Base-by-base conservation (phyloP, 139 green algal genomes). In the Choricystis sp. region DNA sequence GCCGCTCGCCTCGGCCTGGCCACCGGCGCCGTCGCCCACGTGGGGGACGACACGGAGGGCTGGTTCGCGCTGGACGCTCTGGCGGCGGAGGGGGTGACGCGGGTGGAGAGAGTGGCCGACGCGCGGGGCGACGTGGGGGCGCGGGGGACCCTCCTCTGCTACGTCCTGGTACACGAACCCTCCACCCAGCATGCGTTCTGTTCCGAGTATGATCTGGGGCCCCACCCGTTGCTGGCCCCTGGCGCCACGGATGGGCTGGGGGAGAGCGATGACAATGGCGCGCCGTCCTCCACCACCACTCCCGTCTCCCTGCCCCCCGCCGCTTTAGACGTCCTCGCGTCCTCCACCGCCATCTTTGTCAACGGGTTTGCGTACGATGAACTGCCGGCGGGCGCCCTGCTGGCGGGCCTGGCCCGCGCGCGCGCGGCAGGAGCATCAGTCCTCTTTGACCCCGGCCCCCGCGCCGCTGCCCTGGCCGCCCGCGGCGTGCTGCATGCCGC, bases 341-440 rank as follows among this genome's bases (percentile, higher is more conserved):
- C 63, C 30, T 74, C 79, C 4, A 60, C 28, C 5, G 73, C 75
- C 3, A 20, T 92, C 4, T 85, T 83, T 29, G 59, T 88, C 28
- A 96, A 96, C 30, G 87, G 90, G 48, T 97, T 95, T 70, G 71
- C 81, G 1, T 95, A 97, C 72, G 91, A 98, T 69, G 92, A 98
- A 79, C 74, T 96, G 56, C 79, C 80, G 0, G 61, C 81, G 21
- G 61, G 70, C 22, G 59, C 86, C 31, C 79, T 96, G 29, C 56
- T 83, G 58, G 60, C 29, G 24, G 75, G 77, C 1, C 79, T 76
- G 27, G 19, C 59, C 21, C 31, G 71, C 19, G 83, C 86, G 1
- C 81, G 76, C 1, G 14, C 9, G 0, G 62, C 74, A 23, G 88
- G 87, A 29, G 76, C 77, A 2, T 72, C 76, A 1, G 73, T 97